Conservation (phyloP, 495 filamentous ascomycete species). For the Aspergillus sparsus region DNA sequence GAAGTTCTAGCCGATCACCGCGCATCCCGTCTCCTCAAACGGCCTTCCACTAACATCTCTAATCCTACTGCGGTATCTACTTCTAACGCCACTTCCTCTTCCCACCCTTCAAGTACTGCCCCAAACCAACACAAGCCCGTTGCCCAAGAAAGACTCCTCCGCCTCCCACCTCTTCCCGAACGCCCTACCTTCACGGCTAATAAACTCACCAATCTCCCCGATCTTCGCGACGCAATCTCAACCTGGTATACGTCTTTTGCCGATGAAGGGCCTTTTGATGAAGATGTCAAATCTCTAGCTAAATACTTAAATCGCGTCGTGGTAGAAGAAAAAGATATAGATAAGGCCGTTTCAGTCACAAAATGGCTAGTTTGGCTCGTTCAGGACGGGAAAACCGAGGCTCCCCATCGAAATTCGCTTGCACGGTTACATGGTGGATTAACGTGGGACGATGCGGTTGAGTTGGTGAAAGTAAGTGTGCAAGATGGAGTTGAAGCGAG, state of each 20-base stretch:
- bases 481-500: slow-evolving; percentile 61
- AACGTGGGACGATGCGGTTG: slow-evolving; percentile 56
- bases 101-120: neutral
- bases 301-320: slow-evolving; percentile 70
- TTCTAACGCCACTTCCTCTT: slow-evolving; percentile 12
- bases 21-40: slow-evolving; percentile 54
- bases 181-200: slow-evolving; percentile 67
- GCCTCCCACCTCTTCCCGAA: slow-evolving; percentile 52
- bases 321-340: slow-evolving; percentile 70
- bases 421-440: slow-evolving; percentile 6
- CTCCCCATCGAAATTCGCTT: slow-evolving; percentile 5
- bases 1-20: slow-evolving; percentile 76
- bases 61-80: slow-evolving; percentile 14
- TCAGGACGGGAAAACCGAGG: slow-evolving; percentile 43
- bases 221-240: slow-evolving; percentile 61
- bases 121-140: slow-evolving; percentile 12
- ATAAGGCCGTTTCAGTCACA: slow-evolving; percentile 66
- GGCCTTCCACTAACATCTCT: slow-evolving; percentile 35
- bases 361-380: slow-evolving; percentile 75
- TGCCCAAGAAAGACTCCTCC: slow-evolving; percentile 42
- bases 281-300: slow-evolving; percentile 72
- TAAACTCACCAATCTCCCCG: slow-evolving; percentile 53
- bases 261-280: slow-evolving; percentile 68
- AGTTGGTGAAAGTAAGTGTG: slow-evolving; percentile 56
- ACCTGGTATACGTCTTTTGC: slow-evolving; percentile 68